phyloP scores from a whole-genome alignment of 1,284 basidiomycete species.

The Jaminaea rosea region DNA sequence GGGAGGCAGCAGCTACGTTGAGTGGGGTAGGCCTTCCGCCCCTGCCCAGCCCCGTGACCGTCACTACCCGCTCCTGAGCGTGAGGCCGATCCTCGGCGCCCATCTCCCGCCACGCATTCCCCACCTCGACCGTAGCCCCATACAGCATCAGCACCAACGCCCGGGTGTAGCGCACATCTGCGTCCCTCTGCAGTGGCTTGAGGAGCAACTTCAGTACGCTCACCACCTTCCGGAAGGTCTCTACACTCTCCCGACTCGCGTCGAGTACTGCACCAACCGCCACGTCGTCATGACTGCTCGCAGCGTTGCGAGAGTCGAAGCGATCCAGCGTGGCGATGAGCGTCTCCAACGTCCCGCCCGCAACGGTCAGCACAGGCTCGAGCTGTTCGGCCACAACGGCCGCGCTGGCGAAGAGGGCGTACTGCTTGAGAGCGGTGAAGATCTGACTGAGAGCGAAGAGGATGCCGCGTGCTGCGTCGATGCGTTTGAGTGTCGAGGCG shows the following conservation, averaged over 20 bases:
- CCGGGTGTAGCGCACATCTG: constrained; percentile 78
- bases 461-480: constrained; percentile 82
- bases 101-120: constrained; percentile 65
- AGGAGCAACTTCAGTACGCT: constrained; percentile 73
- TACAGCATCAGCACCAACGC: constrained; percentile 81
- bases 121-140: constrained; percentile 80
- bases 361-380: constrained; percentile 73
- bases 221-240: constrained; percentile 76
- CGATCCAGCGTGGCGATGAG: constrained; percentile 83
- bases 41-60: too few relatives aligned
- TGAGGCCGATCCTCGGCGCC: too few relatives aligned
- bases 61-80: too few relatives aligned
- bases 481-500: constrained; percentile 61
- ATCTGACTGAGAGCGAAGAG: constrained; percentile 88
- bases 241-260: constrained; percentile 74
- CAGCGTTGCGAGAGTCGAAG: constrained; percentile 68
- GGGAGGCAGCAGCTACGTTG: not conserved
- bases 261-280: constrained; percentile 75
- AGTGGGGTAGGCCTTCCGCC: too few relatives aligned
- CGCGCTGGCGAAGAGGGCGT: constrained; percentile 73
- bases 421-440: constrained; percentile 79
- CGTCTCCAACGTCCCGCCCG: constrained; percentile 68
- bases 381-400: constrained; percentile 75
- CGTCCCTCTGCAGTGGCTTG: constrained; percentile 58
- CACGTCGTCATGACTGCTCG: too few relatives aligned